These are phyloP conservation scores for Backusella tarrabulga DNA, from an alignment of 192 early-diverging fungal genomes.

Conservation along the genomic window DNA sequence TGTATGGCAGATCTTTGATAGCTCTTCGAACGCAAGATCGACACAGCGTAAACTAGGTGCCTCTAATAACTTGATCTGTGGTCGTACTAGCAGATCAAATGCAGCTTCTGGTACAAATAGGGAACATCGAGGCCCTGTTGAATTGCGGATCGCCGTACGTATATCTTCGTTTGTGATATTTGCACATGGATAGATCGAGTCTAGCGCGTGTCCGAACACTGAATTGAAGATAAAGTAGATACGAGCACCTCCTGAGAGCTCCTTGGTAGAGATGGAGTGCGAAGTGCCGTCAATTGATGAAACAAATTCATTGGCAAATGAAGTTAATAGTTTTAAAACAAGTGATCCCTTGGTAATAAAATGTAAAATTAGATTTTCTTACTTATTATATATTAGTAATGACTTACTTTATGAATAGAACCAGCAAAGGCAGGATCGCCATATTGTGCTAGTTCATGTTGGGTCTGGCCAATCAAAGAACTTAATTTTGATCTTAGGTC, in stretches of 20 bases:
- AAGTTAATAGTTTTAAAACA: conserved; percentile 64
- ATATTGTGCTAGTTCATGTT: conserved; percentile 70
- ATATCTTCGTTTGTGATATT: conserved; percentile 70
- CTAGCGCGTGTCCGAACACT: conserved; percentile 68
- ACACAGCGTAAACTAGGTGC: conserved; percentile 73
- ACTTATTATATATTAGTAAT: neutral
- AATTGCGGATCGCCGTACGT: conserved; percentile 78
- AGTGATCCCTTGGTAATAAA: conserved; percentile 43
- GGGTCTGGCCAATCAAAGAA: conserved; percentile 67
- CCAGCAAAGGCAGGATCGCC: conserved; percentile 50
- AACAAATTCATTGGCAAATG: conserved; percentile 70
- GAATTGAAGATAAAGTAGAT: conserved; percentile 81
- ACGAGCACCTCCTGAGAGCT: conserved; percentile 70
- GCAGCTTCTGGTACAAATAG: conserved; percentile 81
- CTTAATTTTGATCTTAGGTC: conserved; percentile 71
- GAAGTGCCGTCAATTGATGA: conserved; percentile 73
- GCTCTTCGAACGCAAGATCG: conserved; percentile 73
- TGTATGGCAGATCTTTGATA: conserved; percentile 71
- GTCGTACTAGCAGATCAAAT: conserved; percentile 76
- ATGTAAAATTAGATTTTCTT: neutral
- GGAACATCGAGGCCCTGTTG: conserved; percentile 69
- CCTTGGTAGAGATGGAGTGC: conserved; percentile 62
- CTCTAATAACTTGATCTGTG: conserved; percentile 73
- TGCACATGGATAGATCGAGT: conserved; percentile 65
- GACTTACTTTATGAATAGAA: conserved; percentile 42